A percentile compares a stretch with the other conserved stretches of the same genome.
Evolutionary conservation across 2,329 filamentous ascomycete species (phyloP).

Genomic region (Scedosporium minutisporum): DNA sequence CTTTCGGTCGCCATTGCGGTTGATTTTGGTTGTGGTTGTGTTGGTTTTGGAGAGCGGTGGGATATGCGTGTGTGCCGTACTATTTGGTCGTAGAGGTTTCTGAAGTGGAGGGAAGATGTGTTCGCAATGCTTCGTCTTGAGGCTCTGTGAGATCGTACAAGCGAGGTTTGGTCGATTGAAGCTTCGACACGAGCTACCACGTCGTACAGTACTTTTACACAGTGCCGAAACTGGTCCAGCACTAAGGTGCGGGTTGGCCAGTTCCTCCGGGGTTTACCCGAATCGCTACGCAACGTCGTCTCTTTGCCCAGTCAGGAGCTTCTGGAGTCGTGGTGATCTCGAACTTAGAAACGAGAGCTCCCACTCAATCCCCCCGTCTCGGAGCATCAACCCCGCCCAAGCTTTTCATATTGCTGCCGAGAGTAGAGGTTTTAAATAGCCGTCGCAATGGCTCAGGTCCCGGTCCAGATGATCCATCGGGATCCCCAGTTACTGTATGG

Average conservation of each 20-base stretch:
- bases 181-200: slow-evolving; percentile 6
- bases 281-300: neutral
- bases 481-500: slow-evolving; percentile 96
- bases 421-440: neutral
- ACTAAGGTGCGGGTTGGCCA: neutral
- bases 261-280: neutral
- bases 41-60: too few species aligned
- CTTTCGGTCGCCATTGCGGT: slow-evolving; percentile 40
- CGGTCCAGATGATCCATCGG: slow-evolving; percentile 91
- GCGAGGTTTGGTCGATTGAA: slow-evolving; percentile 7
- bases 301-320: neutral
- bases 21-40: neutral
- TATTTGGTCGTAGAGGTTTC: neutral
- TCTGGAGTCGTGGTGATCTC: neutral
- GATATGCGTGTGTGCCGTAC: neutral
- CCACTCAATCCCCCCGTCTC: neutral
- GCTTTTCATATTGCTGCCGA: neutral
- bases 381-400: neutral
- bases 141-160: neutral
- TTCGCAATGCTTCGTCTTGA: neutral
- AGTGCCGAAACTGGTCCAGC: neutral
- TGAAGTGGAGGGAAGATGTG: neutral
- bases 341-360: neutral
- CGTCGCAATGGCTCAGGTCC: slow-evolving; percentile 65
- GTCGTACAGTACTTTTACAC: slow-evolving; percentile 6